Evolutionary conservation across 169 alveolate species (phyloP), one percentile per base, ranked within the genome.

Genomic region (Eimeria tenella): DNA sequence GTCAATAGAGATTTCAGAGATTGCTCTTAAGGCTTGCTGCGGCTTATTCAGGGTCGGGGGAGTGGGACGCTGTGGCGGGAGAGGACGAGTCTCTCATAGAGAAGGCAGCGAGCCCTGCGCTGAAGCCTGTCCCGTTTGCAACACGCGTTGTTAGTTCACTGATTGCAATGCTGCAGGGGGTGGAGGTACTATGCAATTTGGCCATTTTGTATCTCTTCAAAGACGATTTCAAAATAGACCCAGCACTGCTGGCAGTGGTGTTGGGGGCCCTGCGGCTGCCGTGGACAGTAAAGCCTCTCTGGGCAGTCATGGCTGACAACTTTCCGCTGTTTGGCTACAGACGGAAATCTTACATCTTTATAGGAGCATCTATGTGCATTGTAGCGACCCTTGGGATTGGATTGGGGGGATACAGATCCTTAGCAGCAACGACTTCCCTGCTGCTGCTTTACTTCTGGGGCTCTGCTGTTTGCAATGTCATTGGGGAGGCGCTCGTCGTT

Each of bases 401-500:
- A n/a, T 89, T 96, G 50, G 89, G 97, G 60, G 97, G 96, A 53
- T 75, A 90, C n/a, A 95, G 90, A 49, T 95, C 96, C 62, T 95
- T 97, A 50, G 97, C 97, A 49, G 90, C 96, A 58, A 95, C 98
- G 50, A 96, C 96, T 49, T 23, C 95, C 49, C 53, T 93, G 7
- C n/a, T 25, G 23, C 31, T 62, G 10, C 70, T 94, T 15, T 91
- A 91, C 58, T 89, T 94, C 75, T 19, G 58, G 25, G 95, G 94
- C 71, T 63, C 93, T 79, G 94, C 96, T 31, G 87, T 79, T 73
- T 96, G 98, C 89, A 97, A 96, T 75, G 99, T 97, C 74, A 96
- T 97, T 25, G 98, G 98, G n/a, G 99, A 97, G 95, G 99, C 98
- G 4, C 97, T 97, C 83, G 97, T 98, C 87, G 98, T 98, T 6